Evolutionary conservation across 163 green algal species (phyloP), one percentile per base, ranked within the genome.

Genomic region (Trebouxia gelatinosa): DNA sequence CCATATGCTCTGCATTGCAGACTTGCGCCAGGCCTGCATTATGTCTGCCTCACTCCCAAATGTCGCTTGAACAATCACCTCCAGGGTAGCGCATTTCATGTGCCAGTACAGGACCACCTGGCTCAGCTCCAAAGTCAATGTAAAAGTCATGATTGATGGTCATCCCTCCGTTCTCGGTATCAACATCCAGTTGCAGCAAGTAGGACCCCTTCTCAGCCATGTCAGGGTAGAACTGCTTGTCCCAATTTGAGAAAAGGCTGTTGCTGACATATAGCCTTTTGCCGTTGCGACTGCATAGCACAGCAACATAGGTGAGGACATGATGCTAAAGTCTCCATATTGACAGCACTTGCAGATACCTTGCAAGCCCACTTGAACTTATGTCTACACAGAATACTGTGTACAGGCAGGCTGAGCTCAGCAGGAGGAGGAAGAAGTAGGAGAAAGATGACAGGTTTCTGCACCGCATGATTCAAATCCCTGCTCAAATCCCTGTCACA

Each of bases 211-310:
- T 85, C 51, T 86, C 40, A 2, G 86, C 39, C 77, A 97, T 70
- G 28, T 87, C 86, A 0, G 92, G 92, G 85, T 96, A 97, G 86
- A 97, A 97, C 85, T 96, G 87, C 70, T 85, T 82, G 86, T 96
- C 92, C 92, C 92, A 97, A 11, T 87, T 70, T 6, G 34, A 83
- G 82, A 93, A 93, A n/a, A 97, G 87, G 29, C 34, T 70, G 40
- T 84, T 84, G 16, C 72, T 84, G 34, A 93, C 85, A 82, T 96
- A 96, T 66, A 96, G 85, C 6, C 92, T 84, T 64, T 87, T 89
- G 61, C 91, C 85, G 68, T 92, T 84, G 37, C 90, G 77, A 71
- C 82, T 85, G 77, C 71, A 83, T 6, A 19, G n/a, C n/a, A n/a
- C n/a, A 58, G 38, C 23, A 74, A 19, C n/a, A 54, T 54, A 9